These are phyloP conservation scores for Patellifolia procumbens DNA, from an alignment of 179 eudicot species.

Conservation along the genomic window DNA sequence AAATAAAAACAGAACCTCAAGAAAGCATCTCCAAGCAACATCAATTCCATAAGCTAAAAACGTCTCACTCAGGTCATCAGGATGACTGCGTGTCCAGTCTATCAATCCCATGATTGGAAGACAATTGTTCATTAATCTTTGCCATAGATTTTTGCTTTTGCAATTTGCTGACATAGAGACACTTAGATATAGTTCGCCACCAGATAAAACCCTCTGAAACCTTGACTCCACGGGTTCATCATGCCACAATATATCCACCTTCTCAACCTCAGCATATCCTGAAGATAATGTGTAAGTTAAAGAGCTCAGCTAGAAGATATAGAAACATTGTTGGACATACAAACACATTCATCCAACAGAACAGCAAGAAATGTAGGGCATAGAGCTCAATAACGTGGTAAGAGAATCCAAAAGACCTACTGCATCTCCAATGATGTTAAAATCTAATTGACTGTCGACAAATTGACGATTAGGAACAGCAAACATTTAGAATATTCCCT, in stretches of 20 bases:
- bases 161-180: constrained; percentile 55
- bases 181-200: constrained; percentile 69
- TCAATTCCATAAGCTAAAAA: constrained; percentile 63
- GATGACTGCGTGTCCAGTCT: constrained; percentile 88
- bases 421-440: background rate
- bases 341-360: constrained; percentile 12
- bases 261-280: constrained; percentile 79
- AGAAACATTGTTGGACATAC: constrained; percentile 6
- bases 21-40: constrained; percentile 64
- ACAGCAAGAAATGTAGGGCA: constrained; percentile 5
- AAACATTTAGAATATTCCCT: background rate
- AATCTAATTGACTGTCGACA: background rate
- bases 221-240: constrained; percentile 47
- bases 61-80: constrained; percentile 73
- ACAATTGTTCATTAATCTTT: constrained; percentile 57
- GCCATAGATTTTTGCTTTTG: constrained; percentile 57
- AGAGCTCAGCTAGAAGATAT: constrained; percentile 14
- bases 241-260: constrained; percentile 85
- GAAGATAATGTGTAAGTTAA: constrained; percentile 14
- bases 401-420: background rate
- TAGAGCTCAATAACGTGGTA: background rate
- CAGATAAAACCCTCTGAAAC: constrained; percentile 25
- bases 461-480: background rate
- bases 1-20: constrained; percentile 50
- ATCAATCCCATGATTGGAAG: constrained; percentile 69